Evolutionary conservation across 2,329 filamentous ascomycete species (phyloP), one percentile per base, ranked within the genome.

Genomic region (Talaromyces sp.): DNA sequence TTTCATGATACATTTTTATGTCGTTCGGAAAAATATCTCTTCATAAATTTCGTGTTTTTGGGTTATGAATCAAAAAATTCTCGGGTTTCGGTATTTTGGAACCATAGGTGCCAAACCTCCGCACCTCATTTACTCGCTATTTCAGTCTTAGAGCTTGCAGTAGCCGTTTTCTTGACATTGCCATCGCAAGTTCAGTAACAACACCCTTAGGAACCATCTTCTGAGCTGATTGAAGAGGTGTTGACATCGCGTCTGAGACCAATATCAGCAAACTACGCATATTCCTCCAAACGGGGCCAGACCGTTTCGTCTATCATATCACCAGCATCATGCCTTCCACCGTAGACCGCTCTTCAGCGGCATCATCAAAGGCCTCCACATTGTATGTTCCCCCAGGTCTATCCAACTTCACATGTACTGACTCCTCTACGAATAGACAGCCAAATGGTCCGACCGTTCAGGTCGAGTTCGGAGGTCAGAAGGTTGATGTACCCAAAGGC

Each of bases 381-480:
- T 6, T 6, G 41, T 46, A 46, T 46, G 41, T 46, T 2, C 3
- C 17, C 41, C 14, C 19, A 46, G 17, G 41, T 46, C 41, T 19
- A 21, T n/a, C 14, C 41, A 46, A 2, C 41, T 21, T 21, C n/a
- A 46, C 10, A 11, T 10, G 41, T 46, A 46, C 41, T 46, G 14
- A 46, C 41, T 46, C 14, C 60, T 4, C 13, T 59, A 17, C 55
- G 55, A 49, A 27, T 56, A 56, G 31, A 31, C 31, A 11, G 13
- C 27, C 26, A 56, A 38, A 56, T 3, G 27, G 5, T 38, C 46
- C 29, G 46, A 57, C 53, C 19, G 13, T 27, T n/a, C 41, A 56
- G 19, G 53, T 60, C 54, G 26, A 60, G 24, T 60, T 60, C 13
- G 58, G 58, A 58, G 58, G n/a, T 52, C 58, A 60, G 46, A 57